Percentiles rank a stretch among this genome's conserved stretches.
phyloP scores from a whole-genome alignment of 495 filamentous ascomycete species.

The Aspergillus saccharolyticus region DNA sequence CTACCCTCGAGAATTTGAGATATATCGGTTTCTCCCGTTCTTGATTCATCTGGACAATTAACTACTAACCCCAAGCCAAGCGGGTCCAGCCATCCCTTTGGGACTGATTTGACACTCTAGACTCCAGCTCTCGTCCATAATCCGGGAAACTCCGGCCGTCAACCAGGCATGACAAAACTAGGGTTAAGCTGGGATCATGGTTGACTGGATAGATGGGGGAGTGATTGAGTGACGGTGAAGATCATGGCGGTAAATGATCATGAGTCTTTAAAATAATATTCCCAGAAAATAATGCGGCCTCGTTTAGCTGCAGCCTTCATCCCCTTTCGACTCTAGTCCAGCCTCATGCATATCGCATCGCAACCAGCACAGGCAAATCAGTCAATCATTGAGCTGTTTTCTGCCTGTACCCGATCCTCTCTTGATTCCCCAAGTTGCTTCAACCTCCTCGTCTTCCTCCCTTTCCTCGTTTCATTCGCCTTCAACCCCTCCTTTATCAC shows the following conservation, averaged over 20 bases:
- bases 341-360: neutral
- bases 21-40: conserved; percentile 4
- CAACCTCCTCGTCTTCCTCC: conserved; percentile 5
- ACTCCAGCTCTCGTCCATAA: neutral
- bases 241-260: neutral
- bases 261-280: neutral
- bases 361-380: neutral
- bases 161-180: conserved; percentile 1
- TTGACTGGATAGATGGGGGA: neutral
- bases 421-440: conserved; percentile 4
- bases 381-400: neutral
- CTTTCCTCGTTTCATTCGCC: conserved; percentile 4
- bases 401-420: neutral
- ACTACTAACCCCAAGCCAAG: neutral
- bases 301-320: conserved; percentile 9
- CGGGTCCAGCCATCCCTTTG: neutral
- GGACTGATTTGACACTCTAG: neutral
- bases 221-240: neutral
- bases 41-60: neutral
- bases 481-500: conserved; percentile 3
- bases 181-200: neutral
- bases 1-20: neutral
- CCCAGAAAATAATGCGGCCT: neutral
- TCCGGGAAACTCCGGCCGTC: neutral
- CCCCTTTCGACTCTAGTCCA: neutral